Evolutionary conservation across 1,284 basidiomycete species (phyloP), one percentile per base, ranked within the genome.

Genomic region (Tilletia indica): DNA sequence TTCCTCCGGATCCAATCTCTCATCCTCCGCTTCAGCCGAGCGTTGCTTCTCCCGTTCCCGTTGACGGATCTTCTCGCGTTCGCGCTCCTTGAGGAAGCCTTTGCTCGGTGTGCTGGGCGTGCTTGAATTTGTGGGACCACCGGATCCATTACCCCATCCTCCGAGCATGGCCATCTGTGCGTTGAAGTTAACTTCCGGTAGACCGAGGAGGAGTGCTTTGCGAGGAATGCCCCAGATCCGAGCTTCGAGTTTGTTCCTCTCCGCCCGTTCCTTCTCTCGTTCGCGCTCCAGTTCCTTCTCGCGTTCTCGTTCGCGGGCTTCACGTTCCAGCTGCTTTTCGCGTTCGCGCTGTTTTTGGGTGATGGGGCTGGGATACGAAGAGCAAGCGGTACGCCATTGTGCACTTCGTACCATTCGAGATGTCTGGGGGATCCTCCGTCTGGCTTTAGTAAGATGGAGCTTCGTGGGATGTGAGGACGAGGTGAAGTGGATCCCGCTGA

Each of bases 151-250:
- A 14, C 79, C 78, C 79, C 79, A 81, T 1, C 79, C 79, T 12
- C 74, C 79, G 64, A 80, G 73, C 76, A 81, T 81, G 67, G 78
- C 75, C 75, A 78, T 77, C 70, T 80, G 77, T 14, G 80, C 73
- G 36, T 81, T 80, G 73, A 81, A 80, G 72, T 79, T 79, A 74
- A 80, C 73, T 54, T 80, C 78, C 38, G 76, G 76, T 5, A 81
- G 73, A 31, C 80, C 80, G 47, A 80, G 73, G 14, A 79, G 75
- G 48, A 81, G 76, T 9, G 77, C 79, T 73, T 79, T 80, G 49
- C 79, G 80, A 47, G 80, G 80, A 48, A 81, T 81, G 8, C 80
- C 80, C 78, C 78, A 81, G 68, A 81, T 74, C 70, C 76, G 79
- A 68, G 77, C 77, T 34, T 79, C 79, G 67, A 72, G 70, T 56